phyloP scores from a whole-genome alignment of 352 stramenopile species.

The Albugo laibachii region DNA sequence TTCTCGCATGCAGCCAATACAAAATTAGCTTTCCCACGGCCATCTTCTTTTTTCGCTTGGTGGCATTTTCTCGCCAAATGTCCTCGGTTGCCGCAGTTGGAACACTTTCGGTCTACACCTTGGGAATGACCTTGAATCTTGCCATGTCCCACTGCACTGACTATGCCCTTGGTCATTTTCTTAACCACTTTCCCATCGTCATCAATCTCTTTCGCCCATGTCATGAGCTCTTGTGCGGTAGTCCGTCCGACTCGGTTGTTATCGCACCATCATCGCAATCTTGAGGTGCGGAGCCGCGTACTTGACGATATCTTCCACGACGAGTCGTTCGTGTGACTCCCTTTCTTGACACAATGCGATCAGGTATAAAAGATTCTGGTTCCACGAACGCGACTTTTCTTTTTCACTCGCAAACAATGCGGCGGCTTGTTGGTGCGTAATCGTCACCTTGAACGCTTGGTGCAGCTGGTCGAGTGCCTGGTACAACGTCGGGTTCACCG shows the following conservation, averaged over 20 bases:
- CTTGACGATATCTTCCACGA: not conserved
- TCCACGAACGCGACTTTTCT: slow-evolving; percentile 2
- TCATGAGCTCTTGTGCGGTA: slow-evolving; percentile 1
- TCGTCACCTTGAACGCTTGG: not conserved
- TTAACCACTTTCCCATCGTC: not conserved
- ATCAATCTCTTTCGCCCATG: slow-evolving; percentile 1
- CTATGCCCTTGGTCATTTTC: too few relatives aligned
- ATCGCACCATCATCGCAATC: not conserved
- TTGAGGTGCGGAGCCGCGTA: not conserved
- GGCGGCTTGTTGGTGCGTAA: not conserved
- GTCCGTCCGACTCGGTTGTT: not conserved
- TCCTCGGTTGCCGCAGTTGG: too few relatives aligned
- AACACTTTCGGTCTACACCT: too few relatives aligned
- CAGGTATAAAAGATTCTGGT: slow-evolving; percentile 9
- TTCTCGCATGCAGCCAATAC: too few relatives aligned
- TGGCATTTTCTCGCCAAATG: too few relatives aligned
- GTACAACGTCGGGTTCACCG: too few relatives aligned
- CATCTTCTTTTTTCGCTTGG: too few relatives aligned
- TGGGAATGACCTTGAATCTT: too few relatives aligned
- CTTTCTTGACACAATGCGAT: slow-evolving; percentile 5
- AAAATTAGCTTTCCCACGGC: too few relatives aligned
- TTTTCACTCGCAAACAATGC: not conserved
- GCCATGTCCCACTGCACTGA: too few relatives aligned
- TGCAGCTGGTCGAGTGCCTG: not conserved
- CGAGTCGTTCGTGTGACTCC: not conserved